phyloP scores from a whole-genome alignment of 192 early-diverging fungal species.

The Backusella tarrabulga region DNA sequence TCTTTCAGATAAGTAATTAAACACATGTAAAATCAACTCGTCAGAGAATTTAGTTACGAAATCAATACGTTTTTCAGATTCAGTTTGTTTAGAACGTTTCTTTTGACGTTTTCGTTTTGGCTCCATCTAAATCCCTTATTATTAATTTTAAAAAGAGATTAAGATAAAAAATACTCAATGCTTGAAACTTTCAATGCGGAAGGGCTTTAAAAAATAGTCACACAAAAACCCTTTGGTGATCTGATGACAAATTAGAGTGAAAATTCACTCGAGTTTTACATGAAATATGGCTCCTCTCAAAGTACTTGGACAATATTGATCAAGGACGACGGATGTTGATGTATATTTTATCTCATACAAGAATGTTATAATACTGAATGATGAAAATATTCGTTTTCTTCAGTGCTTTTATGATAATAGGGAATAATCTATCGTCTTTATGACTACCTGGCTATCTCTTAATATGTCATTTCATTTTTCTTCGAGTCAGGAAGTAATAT shows the following conservation, averaged over 20 bases:
- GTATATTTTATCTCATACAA: not conserved
- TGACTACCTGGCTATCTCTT: not conserved
- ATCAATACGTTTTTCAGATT: slow-evolving; percentile 4
- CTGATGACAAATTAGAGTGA: not conserved
- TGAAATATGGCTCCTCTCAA: not conserved
- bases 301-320: not conserved
- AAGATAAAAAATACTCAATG: not conserved
- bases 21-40: slow-evolving; percentile 44
- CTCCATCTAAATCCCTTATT: not conserved
- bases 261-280: not conserved
- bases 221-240: not conserved
- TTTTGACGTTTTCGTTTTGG: slow-evolving; percentile 1
- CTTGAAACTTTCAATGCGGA: not conserved
- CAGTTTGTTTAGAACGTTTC: not conserved
- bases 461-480: not conserved
- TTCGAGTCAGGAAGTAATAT: not conserved
- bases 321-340: not conserved
- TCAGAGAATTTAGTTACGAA: slow-evolving; percentile 38
- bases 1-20: slow-evolving; percentile 36
- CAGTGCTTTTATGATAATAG: not conserved
- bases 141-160: not conserved
- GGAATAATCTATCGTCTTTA: not conserved
- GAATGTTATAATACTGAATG: not conserved
- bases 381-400: not conserved
- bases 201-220: not conserved